Conservation (phyloP, 1,284 basidiomycete genomes). For the Ganoderma multipileum region DNA sequence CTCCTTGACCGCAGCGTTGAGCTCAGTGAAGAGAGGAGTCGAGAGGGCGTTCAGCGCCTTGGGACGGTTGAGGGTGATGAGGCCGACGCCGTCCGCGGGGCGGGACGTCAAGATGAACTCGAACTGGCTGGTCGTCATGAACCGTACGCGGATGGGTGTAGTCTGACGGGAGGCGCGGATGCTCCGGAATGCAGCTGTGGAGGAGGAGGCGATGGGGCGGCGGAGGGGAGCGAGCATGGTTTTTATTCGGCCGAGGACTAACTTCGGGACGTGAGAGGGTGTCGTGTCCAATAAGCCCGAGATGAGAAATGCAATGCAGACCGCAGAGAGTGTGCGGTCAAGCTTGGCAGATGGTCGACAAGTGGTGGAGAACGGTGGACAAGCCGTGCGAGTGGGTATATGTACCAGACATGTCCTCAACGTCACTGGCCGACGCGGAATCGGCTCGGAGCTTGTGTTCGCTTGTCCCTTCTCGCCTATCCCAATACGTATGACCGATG, state of each 20-base stretch:
- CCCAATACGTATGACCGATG: neutral
- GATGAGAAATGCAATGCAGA: neutral
- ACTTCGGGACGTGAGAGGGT: neutral
- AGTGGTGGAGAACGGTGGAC: neutral
- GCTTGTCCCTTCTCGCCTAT: neutral
- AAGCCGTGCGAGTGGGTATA: slow-evolving; percentile 2
- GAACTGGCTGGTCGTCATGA: slow-evolving; percentile 52
- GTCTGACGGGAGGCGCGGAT: slow-evolving; percentile 20
- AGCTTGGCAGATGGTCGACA: neutral
- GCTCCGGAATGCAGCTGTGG: slow-evolving; percentile 22
- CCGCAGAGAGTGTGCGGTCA: neutral
- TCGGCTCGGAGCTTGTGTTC: neutral
- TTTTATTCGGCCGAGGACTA: slow-evolving; percentile 1
- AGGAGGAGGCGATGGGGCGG: slow-evolving; percentile 21
- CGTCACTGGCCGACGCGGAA: neutral
- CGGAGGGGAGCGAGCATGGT: slow-evolving; percentile 22
- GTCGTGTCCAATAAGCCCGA: slow-evolving; percentile 2
- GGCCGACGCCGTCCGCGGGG: slow-evolving; percentile 79
- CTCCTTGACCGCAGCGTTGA: slow-evolving; percentile 78
- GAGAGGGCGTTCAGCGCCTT: slow-evolving; percentile 95
- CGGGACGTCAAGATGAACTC: slow-evolving; percentile 79
- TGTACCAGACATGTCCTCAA: neutral
- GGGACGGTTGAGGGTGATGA: slow-evolving; percentile 95
- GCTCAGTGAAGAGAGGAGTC: slow-evolving; percentile 78
- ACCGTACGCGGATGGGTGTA: slow-evolving; percentile 29